Evolutionary conservation across 2,329 filamentous ascomycete species (phyloP).

Genomic region (Emergomyces africanus): DNA sequence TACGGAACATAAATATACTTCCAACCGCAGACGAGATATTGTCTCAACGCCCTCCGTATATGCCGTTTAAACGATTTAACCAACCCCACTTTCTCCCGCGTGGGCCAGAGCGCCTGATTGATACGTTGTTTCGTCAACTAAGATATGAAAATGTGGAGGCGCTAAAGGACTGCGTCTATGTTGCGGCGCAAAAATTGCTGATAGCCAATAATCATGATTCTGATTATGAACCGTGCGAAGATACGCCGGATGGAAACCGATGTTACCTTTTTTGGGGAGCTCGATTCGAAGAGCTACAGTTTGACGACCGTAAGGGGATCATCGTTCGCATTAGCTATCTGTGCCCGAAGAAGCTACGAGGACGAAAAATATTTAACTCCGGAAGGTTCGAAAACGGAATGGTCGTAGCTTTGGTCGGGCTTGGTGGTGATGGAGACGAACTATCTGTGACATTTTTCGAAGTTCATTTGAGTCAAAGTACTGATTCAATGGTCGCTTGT

Average conservation of each 20-base stretch:
- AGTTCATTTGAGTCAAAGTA: conserved; percentile 11
- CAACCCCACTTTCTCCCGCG: conserved; percentile 7
- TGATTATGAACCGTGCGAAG: conserved; percentile 11
- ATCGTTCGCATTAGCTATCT: conserved; percentile 17
- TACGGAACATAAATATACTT: conserved; percentile 13
- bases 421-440: conserved; percentile 11
- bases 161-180: conserved; percentile 12
- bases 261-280: conserved; percentile 12
- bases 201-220: not conserved
- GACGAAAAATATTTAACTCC: conserved; percentile 12
- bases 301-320: conserved; percentile 12
- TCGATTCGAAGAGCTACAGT: conserved; percentile 11
- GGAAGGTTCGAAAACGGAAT: conserved; percentile 18
- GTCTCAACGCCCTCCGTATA: conserved; percentile 8
- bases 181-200: conserved; percentile 11
- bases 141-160: conserved; percentile 12
- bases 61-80: conserved; percentile 11
- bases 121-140: conserved; percentile 15
- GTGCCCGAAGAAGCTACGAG: conserved; percentile 17
- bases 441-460: conserved; percentile 18
- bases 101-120: conserved; percentile 11
- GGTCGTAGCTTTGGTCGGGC: conserved; percentile 17
- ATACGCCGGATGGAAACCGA: conserved; percentile 10
- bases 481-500: conserved; percentile 12
- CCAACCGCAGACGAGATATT: conserved; percentile 16